Conservation (phyloP, 306 rosid genomes). For the Quercus agrifolia region DNA sequence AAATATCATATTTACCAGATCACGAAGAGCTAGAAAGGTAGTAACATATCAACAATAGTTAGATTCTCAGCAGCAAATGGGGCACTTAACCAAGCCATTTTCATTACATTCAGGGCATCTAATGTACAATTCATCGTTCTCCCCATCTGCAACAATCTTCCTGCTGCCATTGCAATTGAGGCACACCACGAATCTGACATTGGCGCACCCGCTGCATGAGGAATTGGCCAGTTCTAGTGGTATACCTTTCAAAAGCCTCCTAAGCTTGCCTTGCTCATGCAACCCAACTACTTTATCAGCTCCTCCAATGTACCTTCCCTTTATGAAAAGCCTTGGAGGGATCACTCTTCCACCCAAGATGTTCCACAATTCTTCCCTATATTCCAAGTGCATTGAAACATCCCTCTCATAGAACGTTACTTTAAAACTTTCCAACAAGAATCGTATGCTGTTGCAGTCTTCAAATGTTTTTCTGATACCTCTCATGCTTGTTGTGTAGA, state of each 20-base stretch:
- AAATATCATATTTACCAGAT: background rate
- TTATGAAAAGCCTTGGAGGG: slow-evolving; percentile 88
- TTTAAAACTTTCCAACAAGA: slow-evolving; percentile 69
- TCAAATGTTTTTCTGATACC: slow-evolving; percentile 83
- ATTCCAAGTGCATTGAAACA: slow-evolving; percentile 74
- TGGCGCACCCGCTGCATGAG: slow-evolving; percentile 61
- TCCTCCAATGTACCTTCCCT: slow-evolving; percentile 90
- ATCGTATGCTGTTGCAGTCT: slow-evolving; percentile 63
- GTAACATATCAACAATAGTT: background rate
- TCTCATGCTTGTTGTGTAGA: slow-evolving; percentile 86
- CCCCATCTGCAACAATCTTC: slow-evolving; percentile 45
- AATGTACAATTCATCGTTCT: slow-evolving; percentile 23
- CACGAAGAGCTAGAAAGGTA: background rate
- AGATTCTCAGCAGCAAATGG: slow-evolving; percentile 57
- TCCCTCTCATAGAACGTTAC: slow-evolving; percentile 72
- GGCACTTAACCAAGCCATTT: slow-evolving; percentile 82
- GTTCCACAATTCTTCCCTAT: slow-evolving; percentile 78
- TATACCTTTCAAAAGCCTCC: slow-evolving; percentile 72
- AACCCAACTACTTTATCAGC: slow-evolving; percentile 80
- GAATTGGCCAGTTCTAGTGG: slow-evolving; percentile 26
- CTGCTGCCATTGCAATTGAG: slow-evolving; percentile 71
- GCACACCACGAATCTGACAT: slow-evolving; percentile 63
- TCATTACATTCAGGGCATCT: slow-evolving; percentile 82
- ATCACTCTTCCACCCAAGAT: slow-evolving; percentile 61
- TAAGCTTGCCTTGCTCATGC: slow-evolving; percentile 80